Percentiles rank a stretch among this genome's conserved stretches.
These are phyloP conservation scores for Gilbertella persicaria DNA, from an alignment of 371 early-diverging fungal species.

Conservation along the genomic window DNA sequence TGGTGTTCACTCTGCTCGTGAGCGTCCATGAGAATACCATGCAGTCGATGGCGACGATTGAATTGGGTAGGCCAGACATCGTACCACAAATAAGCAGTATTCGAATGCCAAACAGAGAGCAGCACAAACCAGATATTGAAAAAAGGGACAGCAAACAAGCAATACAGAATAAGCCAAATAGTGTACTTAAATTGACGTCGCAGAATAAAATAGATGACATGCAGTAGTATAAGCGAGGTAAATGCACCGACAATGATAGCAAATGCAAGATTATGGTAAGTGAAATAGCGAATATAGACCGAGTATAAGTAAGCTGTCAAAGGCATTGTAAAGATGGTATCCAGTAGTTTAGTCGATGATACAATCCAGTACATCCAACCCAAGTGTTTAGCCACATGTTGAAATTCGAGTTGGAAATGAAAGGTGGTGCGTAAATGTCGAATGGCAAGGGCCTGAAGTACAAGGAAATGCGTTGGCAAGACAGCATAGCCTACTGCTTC, in stretches of 20 bases:
- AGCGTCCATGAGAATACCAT: slow-evolving; percentile 33
- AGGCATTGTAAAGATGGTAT: slow-evolving; percentile 44
- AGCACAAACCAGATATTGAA: slow-evolving; percentile 48
- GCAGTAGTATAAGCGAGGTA: slow-evolving; percentile 27
- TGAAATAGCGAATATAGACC: slow-evolving; percentile 35
- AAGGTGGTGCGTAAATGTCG: slow-evolving; percentile 38
- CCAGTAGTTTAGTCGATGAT: slow-evolving; percentile 40
- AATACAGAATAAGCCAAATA: slow-evolving; percentile 45
- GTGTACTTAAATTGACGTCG: slow-evolving; percentile 50
- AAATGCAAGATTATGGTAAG: slow-evolving; percentile 28
- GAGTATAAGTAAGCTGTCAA: slow-evolving; percentile 44
- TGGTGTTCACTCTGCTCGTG: slow-evolving; percentile 6
- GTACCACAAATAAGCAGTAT: slow-evolving; percentile 44
- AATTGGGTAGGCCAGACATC: slow-evolving; percentile 45
- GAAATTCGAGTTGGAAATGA: slow-evolving; percentile 48
- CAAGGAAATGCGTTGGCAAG: slow-evolving; percentile 40
- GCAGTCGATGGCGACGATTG: slow-evolving; percentile 31
- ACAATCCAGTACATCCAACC: slow-evolving; percentile 45
- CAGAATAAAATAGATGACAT: slow-evolving; percentile 44
- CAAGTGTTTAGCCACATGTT: slow-evolving; percentile 33
- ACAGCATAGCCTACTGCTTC: slow-evolving; percentile 48
- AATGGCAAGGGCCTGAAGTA: slow-evolving; percentile 41
- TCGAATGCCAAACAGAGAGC: slow-evolving; percentile 38
- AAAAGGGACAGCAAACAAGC: slow-evolving; percentile 37
- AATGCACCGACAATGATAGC: slow-evolving; percentile 40